These are phyloP conservation scores for Fusarium euwallaceae DNA, from an alignment of 2,329 filamentous ascomycete genomes.

Conservation along the genomic window DNA sequence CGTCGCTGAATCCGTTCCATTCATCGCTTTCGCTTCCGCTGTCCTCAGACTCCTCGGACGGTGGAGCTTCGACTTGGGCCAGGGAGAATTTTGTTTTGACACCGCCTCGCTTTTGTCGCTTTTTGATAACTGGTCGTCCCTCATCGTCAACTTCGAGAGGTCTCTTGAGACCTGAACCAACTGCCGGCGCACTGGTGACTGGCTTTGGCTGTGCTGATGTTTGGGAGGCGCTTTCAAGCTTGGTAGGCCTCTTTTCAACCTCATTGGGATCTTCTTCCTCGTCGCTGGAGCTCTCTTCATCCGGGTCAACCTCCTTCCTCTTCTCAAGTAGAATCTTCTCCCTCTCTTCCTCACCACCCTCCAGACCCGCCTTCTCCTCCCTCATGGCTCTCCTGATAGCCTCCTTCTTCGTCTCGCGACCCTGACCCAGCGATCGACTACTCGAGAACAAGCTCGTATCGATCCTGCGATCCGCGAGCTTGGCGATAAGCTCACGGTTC, in stretches of 20 bases:
- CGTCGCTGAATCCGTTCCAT: conserved; percentile 73
- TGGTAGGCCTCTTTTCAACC: conserved; percentile 2
- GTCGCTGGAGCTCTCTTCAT: conserved; percentile 43
- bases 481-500: conserved; percentile 84
- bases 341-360: conserved; percentile 63
- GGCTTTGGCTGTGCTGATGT: conserved; percentile 17
- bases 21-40: conserved; percentile 56
- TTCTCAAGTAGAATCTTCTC: conserved; percentile 67
- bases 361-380: conserved; percentile 75
- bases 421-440: conserved; percentile 80
- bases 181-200: conserved; percentile 27
- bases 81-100: conserved; percentile 68
- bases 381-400: conserved; percentile 72
- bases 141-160: conserved; percentile 84
- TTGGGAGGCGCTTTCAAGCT: conserved; percentile 1
- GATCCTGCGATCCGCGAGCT: conserved; percentile 81
- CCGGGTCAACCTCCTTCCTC: conserved; percentile 47
- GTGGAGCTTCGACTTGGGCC: conserved; percentile 54
- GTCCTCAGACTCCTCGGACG: conserved; percentile 52
- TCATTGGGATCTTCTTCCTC: conserved; percentile 30
- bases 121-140: conserved; percentile 85
- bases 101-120: conserved; percentile 79
- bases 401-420: conserved; percentile 78
- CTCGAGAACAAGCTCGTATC: conserved; percentile 87
- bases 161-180: conserved; percentile 87